Evolutionary conservation across 257 asterid species (phyloP).

Genomic region (Mitragyna speciosa): DNA sequence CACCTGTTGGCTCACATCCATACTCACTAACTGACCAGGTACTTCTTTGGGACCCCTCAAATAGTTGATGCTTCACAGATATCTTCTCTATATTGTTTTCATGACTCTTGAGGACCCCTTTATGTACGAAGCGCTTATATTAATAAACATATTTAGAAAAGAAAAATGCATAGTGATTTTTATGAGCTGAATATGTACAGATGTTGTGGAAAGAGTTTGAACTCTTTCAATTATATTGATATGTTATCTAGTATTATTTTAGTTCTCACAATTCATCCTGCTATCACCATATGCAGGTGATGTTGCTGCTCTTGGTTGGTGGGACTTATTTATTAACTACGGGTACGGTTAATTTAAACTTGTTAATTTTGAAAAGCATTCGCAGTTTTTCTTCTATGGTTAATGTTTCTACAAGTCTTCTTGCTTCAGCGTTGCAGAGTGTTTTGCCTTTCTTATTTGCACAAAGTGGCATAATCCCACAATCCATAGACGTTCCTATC

Average conservation of each 20-base stretch:
- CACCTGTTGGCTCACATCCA: not conserved
- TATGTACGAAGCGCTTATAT: not conserved
- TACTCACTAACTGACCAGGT: no score
- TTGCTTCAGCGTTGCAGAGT: slow-evolving; percentile 80
- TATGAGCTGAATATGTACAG: not conserved
- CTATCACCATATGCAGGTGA: slow-evolving; percentile 59
- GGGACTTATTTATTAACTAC: slow-evolving; percentile 92
- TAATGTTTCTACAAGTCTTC: slow-evolving; percentile 22
- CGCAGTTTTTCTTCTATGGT: slow-evolving; percentile 12
- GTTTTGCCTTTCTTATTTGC: slow-evolving; percentile 90
- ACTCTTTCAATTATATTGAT: not conserved
- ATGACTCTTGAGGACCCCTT: not conserved
- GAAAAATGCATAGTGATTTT: not conserved
- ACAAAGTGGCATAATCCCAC: slow-evolving; percentile 97
- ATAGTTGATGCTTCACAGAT: not conserved
- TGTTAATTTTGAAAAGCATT: not conserved
- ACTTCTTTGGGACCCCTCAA: not conserved
- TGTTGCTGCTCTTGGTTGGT: slow-evolving; percentile 97
- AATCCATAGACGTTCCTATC: slow-evolving; percentile 66
- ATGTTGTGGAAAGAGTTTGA: not conserved
- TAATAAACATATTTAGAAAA: not conserved
- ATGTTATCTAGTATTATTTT: not conserved
- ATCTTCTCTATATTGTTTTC: not conserved
- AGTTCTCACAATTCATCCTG: slow-evolving; percentile 1
- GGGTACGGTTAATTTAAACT: slow-evolving; percentile 47